Evolutionary conservation across 805 yeast genomes (phyloP), one percentile per base, ranked within the genome.

Genomic region (Aciculoconidium aculeatum): DNA sequence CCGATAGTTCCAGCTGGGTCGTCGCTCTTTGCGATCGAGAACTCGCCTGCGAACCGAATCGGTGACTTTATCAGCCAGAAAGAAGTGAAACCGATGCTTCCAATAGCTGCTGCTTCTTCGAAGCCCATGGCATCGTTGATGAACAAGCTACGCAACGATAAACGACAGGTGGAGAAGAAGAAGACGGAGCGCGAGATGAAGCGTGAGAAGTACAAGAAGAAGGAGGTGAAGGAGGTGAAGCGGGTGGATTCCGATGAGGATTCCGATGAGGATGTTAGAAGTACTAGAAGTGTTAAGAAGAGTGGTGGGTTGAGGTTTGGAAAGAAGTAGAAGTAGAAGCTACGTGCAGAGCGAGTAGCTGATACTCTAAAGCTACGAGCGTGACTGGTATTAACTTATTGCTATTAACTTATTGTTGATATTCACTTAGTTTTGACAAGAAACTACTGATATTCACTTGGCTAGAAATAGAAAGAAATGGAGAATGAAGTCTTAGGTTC

Each of bases 121-220:
- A 49, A 45, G 32, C 58, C 70, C 3, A 59, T 64, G 61, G 33
- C 45, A 10, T 60, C 66, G 5, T 50, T 64, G 30, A 45, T 60
- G 53, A 60, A 62, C 36, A 55, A 46, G 29, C 46, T 60, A 51
- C 47, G 65, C 23, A 45, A 51, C 21, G 40, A 42, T 3, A 45
- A 34, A 12, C 31, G 62, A 21, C 39, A 26, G 13, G 22, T 23
- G 18, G 23, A 16, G 4, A 31, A 21, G 23, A 26, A 26, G 23
- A 26, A 17, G 27, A 16, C 17, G 10, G 7, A 19, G 13, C 18
- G 11, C 19, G 24, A 21, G 21, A 16, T 4, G 14, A 11, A 7
- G 7, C 8, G 24, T n/a, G 11, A 7, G 24, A 21, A 11, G 24
- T 7, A 7, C 15, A 17, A 23, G 13, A 9, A 8, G 15, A 23